Evolutionary conservation across 1,284 basidiomycete species (phyloP).

Genomic region (Puccinia hordei): DNA sequence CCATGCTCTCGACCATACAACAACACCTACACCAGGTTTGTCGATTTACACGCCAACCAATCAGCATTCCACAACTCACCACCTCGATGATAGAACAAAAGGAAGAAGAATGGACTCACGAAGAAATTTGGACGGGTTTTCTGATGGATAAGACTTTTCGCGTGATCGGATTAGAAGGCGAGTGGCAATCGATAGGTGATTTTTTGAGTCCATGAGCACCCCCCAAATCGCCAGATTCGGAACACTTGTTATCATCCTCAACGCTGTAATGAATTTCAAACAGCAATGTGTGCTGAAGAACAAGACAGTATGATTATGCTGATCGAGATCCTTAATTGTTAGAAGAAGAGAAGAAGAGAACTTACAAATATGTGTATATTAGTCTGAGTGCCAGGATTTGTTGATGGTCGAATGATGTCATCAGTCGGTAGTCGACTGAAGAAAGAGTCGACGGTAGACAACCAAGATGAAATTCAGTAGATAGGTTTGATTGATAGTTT

Average conservation of each 20-base stretch:
- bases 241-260: conserved; percentile 13
- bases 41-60: background rate
- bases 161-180: background rate
- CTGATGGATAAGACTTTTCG: conserved; percentile 21
- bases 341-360: background rate
- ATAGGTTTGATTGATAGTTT: too few species aligned
- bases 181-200: background rate
- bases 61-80: background rate
- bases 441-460: background rate
- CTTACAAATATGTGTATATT: conserved; percentile 46
- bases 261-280: conserved; percentile 39
- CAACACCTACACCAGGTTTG: conserved; percentile 21
- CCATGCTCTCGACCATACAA: conserved; percentile 45
- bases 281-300: conserved; percentile 34
- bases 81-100: background rate
- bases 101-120: conserved; percentile 14
- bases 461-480: background rate
- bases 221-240: background rate
- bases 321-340: background rate
- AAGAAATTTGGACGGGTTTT: conserved; percentile 43
- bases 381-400: conserved; percentile 27
- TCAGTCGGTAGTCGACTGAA: conserved; percentile 39
- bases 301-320: background rate
- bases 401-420: conserved; percentile 35
- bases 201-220: background rate